phyloP scores from a whole-genome alignment of 1,284 basidiomycete genomes.

The Apiotrichum laibachii region DNA sequence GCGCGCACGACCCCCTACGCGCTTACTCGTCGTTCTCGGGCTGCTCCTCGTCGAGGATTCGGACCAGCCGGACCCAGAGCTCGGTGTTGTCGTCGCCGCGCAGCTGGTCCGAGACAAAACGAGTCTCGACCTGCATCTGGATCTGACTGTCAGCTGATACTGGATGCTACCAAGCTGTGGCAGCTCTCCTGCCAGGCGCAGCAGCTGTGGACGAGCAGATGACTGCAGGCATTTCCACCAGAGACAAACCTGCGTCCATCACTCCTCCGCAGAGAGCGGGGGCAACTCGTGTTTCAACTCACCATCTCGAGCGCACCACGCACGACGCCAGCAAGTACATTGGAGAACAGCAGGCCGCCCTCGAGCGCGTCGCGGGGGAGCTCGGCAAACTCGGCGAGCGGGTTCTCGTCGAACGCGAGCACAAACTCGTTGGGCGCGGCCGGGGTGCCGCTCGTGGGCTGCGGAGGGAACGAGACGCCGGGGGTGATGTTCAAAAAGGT shows the following conservation, averaged over 20 bases:
- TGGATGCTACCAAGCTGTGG: neutral
- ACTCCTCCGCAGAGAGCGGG: too few relatives aligned
- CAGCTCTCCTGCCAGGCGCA: too few relatives aligned
- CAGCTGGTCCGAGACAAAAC: slow-evolving; percentile 85
- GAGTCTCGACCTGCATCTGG: slow-evolving; percentile 91
- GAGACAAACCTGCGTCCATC: too few relatives aligned
- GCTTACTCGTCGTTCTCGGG: slow-evolving; percentile 52
- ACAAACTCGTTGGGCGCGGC: slow-evolving; percentile 60
- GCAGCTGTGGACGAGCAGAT: too few relatives aligned
- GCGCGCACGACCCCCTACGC: neutral
- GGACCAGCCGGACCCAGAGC: slow-evolving; percentile 82
- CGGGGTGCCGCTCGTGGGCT: slow-evolving; percentile 15
- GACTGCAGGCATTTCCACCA: too few relatives aligned
- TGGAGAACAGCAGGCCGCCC: slow-evolving; percentile 94
- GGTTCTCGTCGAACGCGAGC: slow-evolving; percentile 91
- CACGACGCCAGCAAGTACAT: slow-evolving; percentile 90
- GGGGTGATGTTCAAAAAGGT: slow-evolving; percentile 94
- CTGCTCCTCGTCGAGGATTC: slow-evolving; percentile 88
- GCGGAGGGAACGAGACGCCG: slow-evolving; percentile 65
- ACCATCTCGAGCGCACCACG: slow-evolving; percentile 97
- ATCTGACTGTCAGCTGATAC: slow-evolving; percentile 59
- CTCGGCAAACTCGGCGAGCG: slow-evolving; percentile 94
- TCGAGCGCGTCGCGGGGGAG: slow-evolving; percentile 84
- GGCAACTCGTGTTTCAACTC: slow-evolving; percentile 31
- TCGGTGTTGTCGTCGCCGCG: slow-evolving; percentile 93